A percentile compares a stretch with the other conserved stretches of the same genome.
These are phyloP conservation scores for Fusarium cyanostomum DNA, from an alignment of 2,329 filamentous ascomycete genomes.

Conservation along the genomic window DNA sequence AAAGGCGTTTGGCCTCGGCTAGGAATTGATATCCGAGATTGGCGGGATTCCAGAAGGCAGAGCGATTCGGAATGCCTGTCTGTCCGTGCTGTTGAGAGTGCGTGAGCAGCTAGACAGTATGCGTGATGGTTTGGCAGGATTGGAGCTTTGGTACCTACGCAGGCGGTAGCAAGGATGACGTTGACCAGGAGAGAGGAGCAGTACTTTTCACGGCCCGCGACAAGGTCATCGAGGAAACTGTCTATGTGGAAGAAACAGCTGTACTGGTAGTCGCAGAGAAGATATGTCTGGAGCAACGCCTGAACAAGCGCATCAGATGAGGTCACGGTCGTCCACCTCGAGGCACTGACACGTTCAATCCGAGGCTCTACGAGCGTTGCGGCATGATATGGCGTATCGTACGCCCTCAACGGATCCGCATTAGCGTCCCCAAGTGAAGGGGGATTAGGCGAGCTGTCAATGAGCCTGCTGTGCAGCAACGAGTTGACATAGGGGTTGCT, in stretches of 20 bases:
- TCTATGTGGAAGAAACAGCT: conserved; percentile 52
- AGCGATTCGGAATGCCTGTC: conserved; percentile 43
- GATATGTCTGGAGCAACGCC: conserved; percentile 41
- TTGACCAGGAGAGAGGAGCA: conserved; percentile 55
- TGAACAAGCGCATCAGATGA: conserved; percentile 49
- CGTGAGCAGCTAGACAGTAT: too few relatives aligned
- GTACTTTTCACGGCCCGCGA: conserved; percentile 41
- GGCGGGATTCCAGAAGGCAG: conserved; percentile 50
- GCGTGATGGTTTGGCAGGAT: too few relatives aligned
- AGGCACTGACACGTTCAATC: conserved; percentile 44
- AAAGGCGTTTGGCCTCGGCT: conserved; percentile 51
- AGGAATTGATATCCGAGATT: conserved; percentile 50
- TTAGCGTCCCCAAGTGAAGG: too few relatives aligned
- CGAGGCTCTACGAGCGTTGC: conserved; percentile 48
- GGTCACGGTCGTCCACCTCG: conserved; percentile 51
- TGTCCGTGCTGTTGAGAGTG: too few relatives aligned
- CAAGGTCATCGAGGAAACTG: conserved; percentile 53
- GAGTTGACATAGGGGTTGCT: too few relatives aligned
- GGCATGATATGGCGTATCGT: too few relatives aligned
- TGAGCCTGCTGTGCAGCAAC: too few relatives aligned
- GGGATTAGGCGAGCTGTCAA: too few relatives aligned
- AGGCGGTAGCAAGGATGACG: conserved; percentile 48
- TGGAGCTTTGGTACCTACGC: too few relatives aligned
- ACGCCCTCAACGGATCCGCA: too few relatives aligned
- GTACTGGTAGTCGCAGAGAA: conserved; percentile 51